phyloP scores from a whole-genome alignment of 192 early-diverging fungal species.

The Backusella australiensis region DNA sequence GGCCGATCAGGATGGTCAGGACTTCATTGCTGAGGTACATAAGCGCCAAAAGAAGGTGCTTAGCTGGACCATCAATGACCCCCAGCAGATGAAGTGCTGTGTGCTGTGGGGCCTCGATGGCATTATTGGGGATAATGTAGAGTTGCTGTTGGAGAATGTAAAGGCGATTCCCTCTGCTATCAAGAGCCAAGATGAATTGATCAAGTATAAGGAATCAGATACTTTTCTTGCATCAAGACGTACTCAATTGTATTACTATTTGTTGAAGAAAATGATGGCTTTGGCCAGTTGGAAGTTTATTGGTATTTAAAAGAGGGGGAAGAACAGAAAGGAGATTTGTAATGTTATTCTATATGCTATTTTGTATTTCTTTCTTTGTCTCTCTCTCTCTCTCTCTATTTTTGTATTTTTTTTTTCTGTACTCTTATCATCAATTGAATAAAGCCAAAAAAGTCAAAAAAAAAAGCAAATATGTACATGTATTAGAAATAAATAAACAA shows the following conservation, averaged over 20 bases:
- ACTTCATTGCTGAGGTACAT: slow-evolving; percentile 51
- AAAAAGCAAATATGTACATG: not conserved
- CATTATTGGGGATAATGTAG: slow-evolving; percentile 48
- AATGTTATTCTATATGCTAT: not conserved
- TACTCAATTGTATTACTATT: slow-evolving; percentile 1
- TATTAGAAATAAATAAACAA: not conserved
- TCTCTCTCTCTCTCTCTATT: not conserved
- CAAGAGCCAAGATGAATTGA: not conserved
- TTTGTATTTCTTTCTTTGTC: not conserved
- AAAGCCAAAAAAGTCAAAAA: not conserved
- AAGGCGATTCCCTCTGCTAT: not conserved
- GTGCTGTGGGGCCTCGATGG: slow-evolving; percentile 47
- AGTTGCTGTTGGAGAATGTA: slow-evolving; percentile 24
- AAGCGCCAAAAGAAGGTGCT: slow-evolving; percentile 42
- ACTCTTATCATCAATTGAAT: not conserved
- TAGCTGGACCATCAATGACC: slow-evolving; percentile 52
- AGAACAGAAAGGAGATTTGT: not conserved
- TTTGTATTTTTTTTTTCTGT: not conserved
- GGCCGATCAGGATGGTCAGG: slow-evolving; percentile 33
- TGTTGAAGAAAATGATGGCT: slow-evolving; percentile 9
- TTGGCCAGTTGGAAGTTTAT: slow-evolving; percentile 22
- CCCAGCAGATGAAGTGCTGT: slow-evolving; percentile 36
- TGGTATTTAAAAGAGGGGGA: slow-evolving; percentile 5
- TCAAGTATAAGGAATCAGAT: not conserved
- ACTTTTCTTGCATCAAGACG: not conserved